phyloP scores from a whole-genome alignment of 257 asterid species.

The Solanum pimpinellifolium region DNA sequence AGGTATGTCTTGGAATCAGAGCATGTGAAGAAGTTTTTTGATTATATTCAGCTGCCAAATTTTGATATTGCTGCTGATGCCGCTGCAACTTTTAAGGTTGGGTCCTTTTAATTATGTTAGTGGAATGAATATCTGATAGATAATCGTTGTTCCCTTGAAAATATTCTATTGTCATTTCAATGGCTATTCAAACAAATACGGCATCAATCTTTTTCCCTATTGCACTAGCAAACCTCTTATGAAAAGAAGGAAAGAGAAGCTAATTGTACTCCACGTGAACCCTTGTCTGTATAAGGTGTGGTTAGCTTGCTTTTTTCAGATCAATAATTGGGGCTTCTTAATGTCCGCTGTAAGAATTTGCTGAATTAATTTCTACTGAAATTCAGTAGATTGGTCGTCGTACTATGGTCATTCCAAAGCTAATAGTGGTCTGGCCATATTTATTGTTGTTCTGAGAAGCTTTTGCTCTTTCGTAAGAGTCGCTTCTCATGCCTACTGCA shows the following conservation, averaged over 20 bases:
- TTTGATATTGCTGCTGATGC: slow-evolving; percentile 49
- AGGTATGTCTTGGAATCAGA: slow-evolving; percentile 41
- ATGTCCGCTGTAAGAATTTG: background rate
- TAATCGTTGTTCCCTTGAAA: background rate
- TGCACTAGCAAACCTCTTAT: background rate
- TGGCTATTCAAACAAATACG: background rate
- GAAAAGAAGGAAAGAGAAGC: background rate
- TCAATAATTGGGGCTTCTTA: background rate
- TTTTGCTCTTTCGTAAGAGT: background rate
- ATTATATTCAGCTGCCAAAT: slow-evolving; percentile 35
- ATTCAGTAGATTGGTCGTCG: background rate
- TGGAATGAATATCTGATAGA: background rate
- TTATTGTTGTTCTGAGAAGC: background rate
- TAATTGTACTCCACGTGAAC: background rate
- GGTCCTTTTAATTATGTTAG: background rate
- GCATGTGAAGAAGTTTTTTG: slow-evolving; percentile 39
- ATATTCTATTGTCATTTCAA: background rate
- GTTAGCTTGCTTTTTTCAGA: background rate
- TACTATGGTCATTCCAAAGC: background rate
- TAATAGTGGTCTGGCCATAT: background rate
- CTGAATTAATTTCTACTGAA: background rate
- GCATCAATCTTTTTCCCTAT: background rate
- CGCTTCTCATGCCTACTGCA: background rate
- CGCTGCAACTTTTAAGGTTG: slow-evolving; percentile 41
- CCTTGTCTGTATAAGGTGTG: background rate